These are phyloP conservation scores for Oemleria cerasiformis DNA, from an alignment of 306 rosid species.

Conservation along the genomic window DNA sequence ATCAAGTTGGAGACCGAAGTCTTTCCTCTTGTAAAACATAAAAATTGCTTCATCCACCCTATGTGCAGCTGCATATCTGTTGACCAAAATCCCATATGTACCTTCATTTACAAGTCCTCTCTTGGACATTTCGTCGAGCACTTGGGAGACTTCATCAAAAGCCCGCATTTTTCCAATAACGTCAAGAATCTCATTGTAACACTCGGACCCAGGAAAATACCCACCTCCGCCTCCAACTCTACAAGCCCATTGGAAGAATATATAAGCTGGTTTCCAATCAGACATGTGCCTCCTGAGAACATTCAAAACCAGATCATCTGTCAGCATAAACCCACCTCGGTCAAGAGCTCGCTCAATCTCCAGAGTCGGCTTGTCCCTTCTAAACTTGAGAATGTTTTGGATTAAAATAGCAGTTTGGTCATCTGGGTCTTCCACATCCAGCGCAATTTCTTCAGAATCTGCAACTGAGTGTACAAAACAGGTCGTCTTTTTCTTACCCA, in stretches of 20 bases:
- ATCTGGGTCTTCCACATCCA: slow-evolving; percentile 11
- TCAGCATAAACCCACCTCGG: slow-evolving; percentile 36
- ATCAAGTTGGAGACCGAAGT: slow-evolving; percentile 47
- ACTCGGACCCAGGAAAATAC: slow-evolving; percentile 35
- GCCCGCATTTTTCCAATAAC: slow-evolving; percentile 56
- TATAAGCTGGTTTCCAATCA: slow-evolving; percentile 65
- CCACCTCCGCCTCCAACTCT: slow-evolving; percentile 17
- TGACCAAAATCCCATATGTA: slow-evolving; percentile 43
- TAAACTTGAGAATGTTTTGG: slow-evolving; percentile 59
- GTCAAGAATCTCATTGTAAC: slow-evolving; percentile 57
- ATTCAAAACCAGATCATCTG: slow-evolving; percentile 47
- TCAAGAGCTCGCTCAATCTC: slow-evolving; percentile 58
- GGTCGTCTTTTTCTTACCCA: slow-evolving; percentile 7
- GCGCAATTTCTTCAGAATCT: slow-evolving; percentile 9
- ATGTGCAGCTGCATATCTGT: slow-evolving; percentile 60
- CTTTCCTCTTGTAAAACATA: slow-evolving; percentile 42
- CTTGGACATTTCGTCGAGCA: slow-evolving; percentile 68
- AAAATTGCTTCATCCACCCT: slow-evolving; percentile 56
- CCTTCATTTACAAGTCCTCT: slow-evolving; percentile 48
- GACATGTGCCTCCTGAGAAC: slow-evolving; percentile 61
- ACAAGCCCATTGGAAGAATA: slow-evolving; percentile 67
- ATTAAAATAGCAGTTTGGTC: slow-evolving; percentile 33
- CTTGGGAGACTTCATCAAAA: slow-evolving; percentile 48
- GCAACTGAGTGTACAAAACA: slow-evolving; percentile 33
- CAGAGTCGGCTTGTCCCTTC: slow-evolving; percentile 51